A percentile compares a stretch with the other conserved stretches of the same genome.
Conservation (phyloP, 495 filamentous ascomycete species). For the Penicillium goetzii region DNA sequence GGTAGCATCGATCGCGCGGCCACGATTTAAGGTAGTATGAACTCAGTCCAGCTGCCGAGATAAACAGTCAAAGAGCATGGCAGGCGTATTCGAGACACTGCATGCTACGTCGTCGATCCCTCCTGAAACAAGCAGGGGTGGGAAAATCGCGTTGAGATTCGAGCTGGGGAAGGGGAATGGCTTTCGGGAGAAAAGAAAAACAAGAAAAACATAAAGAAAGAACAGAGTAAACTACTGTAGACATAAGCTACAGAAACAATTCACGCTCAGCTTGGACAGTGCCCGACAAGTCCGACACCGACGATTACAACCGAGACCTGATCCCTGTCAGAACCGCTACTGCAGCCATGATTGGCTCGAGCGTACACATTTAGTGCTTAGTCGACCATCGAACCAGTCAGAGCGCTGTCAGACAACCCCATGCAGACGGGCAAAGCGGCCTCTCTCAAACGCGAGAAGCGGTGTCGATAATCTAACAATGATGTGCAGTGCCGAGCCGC, state of each 20-base stretch:
- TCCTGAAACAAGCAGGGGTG: slow-evolving; percentile 22
- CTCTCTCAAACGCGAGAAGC: slow-evolving; percentile 26
- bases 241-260: background rate
- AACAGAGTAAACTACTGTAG: background rate
- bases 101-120: slow-evolving; percentile 22
- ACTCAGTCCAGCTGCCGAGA: slow-evolving; percentile 12
- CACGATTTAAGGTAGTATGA: slow-evolving; percentile 17
- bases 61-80: background rate
- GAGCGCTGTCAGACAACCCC: background rate
- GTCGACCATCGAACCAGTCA: slow-evolving; percentile 23
- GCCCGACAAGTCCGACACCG: slow-evolving; percentile 27
- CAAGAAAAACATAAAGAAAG: background rate
- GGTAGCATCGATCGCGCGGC: slow-evolving; percentile 21
- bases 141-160: background rate
- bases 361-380: slow-evolving; percentile 21
- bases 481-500: background rate
- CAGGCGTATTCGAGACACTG: slow-evolving; percentile 4
- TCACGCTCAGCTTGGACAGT: slow-evolving; percentile 1
- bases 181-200: background rate
- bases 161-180: background rate
- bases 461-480: slow-evolving; percentile 23
- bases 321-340: slow-evolving; percentile 12
- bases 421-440: slow-evolving; percentile 1
- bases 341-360: slow-evolving; percentile 16
- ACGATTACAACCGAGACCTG: slow-evolving; percentile 28